Evolutionary conservation across 139 green algal genomes (phyloP).

Genomic region (Desmodesmus armatus): DNA sequence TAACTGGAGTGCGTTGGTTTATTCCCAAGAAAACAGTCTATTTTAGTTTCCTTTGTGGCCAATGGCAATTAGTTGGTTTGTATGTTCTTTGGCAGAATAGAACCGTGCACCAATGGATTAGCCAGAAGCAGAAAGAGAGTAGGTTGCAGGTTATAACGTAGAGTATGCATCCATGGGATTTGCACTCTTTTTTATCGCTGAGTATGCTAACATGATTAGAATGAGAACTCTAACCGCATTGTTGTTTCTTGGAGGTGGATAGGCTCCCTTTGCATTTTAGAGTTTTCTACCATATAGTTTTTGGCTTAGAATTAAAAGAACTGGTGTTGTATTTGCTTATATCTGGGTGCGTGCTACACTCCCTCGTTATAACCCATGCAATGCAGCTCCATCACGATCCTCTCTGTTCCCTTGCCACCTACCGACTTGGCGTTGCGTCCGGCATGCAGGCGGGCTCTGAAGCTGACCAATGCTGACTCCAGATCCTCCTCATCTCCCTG

Average conservation of each 20-base stretch:
- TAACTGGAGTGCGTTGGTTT: conserved; percentile 65
- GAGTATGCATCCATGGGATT: conserved; percentile 82
- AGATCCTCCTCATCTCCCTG: not conserved
- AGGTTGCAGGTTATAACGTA: conserved; percentile 81
- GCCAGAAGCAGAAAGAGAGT: conserved; percentile 12
- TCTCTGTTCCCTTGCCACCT: no score
- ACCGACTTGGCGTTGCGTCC: conserved; percentile 26
- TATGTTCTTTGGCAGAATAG: conserved; percentile 79
- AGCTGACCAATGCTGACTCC: not conserved
- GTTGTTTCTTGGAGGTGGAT: not conserved
- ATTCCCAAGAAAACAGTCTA: conserved; percentile 70
- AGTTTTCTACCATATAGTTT: not conserved
- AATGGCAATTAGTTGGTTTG: conserved; percentile 75
- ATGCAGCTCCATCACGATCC: no score
- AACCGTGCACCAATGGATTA: conserved; percentile 85
- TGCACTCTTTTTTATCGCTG: conserved; percentile 78
- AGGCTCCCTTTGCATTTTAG: not conserved
- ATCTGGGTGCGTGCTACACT: not conserved
- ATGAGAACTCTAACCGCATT: conserved; percentile 51
- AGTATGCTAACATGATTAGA: conserved; percentile 81
- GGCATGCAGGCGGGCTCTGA: not conserved
- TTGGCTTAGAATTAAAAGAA: not conserved
- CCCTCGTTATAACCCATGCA: not conserved
- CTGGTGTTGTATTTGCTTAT: not conserved
- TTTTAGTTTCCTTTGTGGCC: conserved; percentile 64